Base-by-base conservation (phyloP, 1,139 yeast species). In the Geotrichum bryndzae region DNA sequence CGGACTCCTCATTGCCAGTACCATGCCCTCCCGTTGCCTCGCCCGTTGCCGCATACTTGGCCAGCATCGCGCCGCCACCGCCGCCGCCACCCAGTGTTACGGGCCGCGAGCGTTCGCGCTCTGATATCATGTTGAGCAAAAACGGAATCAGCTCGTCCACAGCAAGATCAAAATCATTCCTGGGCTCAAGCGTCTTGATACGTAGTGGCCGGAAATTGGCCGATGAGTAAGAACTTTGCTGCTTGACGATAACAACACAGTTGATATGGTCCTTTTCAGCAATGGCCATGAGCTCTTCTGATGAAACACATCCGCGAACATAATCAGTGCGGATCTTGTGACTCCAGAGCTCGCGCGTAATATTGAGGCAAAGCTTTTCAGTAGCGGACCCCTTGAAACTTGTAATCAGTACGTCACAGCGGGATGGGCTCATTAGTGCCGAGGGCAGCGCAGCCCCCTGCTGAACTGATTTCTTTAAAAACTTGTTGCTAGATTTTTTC, bases 321-420 rank as follows among this genome's bases (percentile, higher is more conserved):
- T 89, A 71, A 72, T 94, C 98, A 8, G 95, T 87, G 63, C 87
- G 81, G 45, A 94, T 84, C 11, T 83, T 85, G 48, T 77, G 74
- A 8, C 81, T 78, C 98, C 99, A 92, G 53, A 94, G 74, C 51
- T 77, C 76, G 54, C 81, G 82, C 59, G 89, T 70, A 5, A 90
- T 75, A 55, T 84, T 87, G 46, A 85, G 81, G 1, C 94, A 94
- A 60, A 83, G 76, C 48, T 80, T 80, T 31, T 73, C 68, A 27
- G 70, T 74, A 18, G 70, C 58, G 10, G 84, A 82, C 10, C 33
- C 58, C 54, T 82, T 80, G 62, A 87, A 81, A 65, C 92, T 82
- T 0, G 94, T 82, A 3, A 94, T 84, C 51, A 92, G 73, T 0
- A 91, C 96, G 68, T 90, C 94, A 73, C 97, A 91, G 65, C 96